Conservation (phyloP, 176 grass and related monocot genomes). For the Oryza rufipogon region DNA sequence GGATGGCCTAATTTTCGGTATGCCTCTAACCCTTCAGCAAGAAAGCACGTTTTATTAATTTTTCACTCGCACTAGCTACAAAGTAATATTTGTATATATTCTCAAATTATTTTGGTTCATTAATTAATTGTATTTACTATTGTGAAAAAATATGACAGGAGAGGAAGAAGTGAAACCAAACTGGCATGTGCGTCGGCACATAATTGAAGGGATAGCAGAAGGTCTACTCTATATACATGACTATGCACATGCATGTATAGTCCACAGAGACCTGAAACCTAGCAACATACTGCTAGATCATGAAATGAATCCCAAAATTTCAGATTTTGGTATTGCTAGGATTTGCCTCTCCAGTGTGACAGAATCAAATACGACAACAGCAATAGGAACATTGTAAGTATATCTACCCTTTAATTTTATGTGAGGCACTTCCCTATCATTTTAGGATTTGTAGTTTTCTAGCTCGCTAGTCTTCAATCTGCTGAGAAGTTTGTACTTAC, state of each 20-base stretch:
- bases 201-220: conserved; percentile 60
- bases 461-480: too few species aligned
- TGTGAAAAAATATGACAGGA: neutral
- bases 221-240: conserved; percentile 68
- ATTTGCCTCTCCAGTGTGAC: conserved; percentile 37
- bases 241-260: conserved; percentile 39
- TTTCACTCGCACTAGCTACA: neutral
- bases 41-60: neutral
- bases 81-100: neutral
- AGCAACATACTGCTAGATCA: conserved; percentile 59
- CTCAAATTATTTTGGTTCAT: neutral
- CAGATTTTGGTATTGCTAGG: conserved; percentile 69
- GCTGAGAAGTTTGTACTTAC: too few species aligned
- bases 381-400: conserved; percentile 60
- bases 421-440: too few species aligned
- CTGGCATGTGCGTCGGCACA: conserved; percentile 36
- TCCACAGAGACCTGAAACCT: conserved; percentile 66
- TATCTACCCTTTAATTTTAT: neutral
- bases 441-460: too few species aligned
- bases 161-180: neutral
- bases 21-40: neutral
- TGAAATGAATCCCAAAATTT: conserved; percentile 70
- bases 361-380: conserved; percentile 24
- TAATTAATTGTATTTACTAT: neutral
- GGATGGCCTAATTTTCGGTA: conserved; percentile 67